Evolutionary conservation across 352 stramenopile species (phyloP), one percentile per base, ranked within the genome.

Genomic region (Pythium scleroteichum): DNA sequence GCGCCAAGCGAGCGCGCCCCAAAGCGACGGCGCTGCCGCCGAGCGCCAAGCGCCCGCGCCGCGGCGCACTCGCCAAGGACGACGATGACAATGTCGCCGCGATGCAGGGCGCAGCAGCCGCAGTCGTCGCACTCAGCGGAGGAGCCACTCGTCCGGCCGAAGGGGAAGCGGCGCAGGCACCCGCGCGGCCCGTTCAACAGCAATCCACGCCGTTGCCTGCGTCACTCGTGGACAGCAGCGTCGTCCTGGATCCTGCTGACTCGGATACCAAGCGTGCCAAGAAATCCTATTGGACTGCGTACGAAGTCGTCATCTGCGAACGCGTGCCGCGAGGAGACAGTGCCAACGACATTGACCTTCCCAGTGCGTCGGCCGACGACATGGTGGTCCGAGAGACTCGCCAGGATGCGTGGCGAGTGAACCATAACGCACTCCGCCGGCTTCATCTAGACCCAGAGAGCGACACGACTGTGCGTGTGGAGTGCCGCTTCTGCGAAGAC

Each of bases 221-320:
- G n/a, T 61, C 53, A 32, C 42, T 61, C 13, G 53, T 61, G 17
- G 53, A 61, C 26, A 61, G 53, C 32, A 61, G 53, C 22, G n/a
- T 61, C 19, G 26, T 57, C 9, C 29, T 68, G 39, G 50, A 70
- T 29, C 50, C 62, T 12, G 50, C 57, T 19, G 62, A 70, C 20
- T 70, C 62, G 17, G 62, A 70, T 50, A 70, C 62, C 17, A 70
- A 70, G 56, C 62, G 62, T 22, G 62, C 44, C n/a, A 70, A 70
- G 62, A 70, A 70, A 45, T 58, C 56, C 20, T 70, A 70, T 55
- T 70, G 62, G 62, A 70, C 62, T 16, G 62, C 62, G 44, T 70
- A 65, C 29, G 62, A 70, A 20, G 56, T 70, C 12, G 62, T 70
- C 24, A 65, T 70, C 44, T 62, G 40, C 33, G 55, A 70, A 50